A percentile compares a stretch with the other conserved stretches of the same genome.
These are phyloP conservation scores for Corymbia maculata DNA, from an alignment of 345 rosid species.

Conservation along the genomic window DNA sequence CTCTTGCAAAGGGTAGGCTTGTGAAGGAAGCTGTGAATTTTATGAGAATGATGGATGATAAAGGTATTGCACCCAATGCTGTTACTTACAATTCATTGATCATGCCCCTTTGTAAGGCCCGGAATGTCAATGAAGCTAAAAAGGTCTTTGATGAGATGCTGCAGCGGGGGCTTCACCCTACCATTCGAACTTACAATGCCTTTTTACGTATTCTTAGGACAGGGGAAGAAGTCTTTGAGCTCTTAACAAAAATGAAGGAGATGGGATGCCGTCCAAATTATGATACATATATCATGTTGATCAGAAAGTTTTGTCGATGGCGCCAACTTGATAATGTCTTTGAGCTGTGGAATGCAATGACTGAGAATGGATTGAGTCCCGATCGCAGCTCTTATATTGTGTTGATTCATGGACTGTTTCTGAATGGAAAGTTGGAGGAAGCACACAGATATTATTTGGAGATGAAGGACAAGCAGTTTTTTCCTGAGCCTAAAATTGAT, in stretches of 20 bases:
- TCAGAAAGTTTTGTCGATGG: constrained; percentile 87
- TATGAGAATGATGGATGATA: constrained; percentile 68
- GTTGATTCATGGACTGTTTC: constrained; percentile 82
- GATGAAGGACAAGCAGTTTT: constrained; percentile 63
- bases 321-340: constrained; percentile 57
- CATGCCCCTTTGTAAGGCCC: constrained; percentile 69
- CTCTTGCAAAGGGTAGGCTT: constrained; percentile 69
- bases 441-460: constrained; percentile 63
- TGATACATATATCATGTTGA: constrained; percentile 79
- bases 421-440: constrained; percentile 72
- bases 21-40: constrained; percentile 59
- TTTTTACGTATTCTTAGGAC: constrained; percentile 50
- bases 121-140: constrained; percentile 52
- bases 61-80: constrained; percentile 48
- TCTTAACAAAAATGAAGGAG: constrained; percentile 65
- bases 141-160: constrained; percentile 57
- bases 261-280: constrained; percentile 57
- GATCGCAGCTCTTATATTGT: constrained; percentile 77
- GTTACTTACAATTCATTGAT: constrained; percentile 80
- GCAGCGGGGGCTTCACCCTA: constrained; percentile 39
- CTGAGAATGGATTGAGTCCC: constrained; percentile 51
- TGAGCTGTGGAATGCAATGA: constrained; percentile 74
- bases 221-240: constrained; percentile 64
- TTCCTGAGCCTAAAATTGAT: constrained; percentile 61
- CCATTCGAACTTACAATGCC: constrained; percentile 69